These are phyloP conservation scores for Ophiostoma novo-ulmi DNA, from an alignment of 2,329 filamentous ascomycete genomes.

Conservation along the genomic window DNA sequence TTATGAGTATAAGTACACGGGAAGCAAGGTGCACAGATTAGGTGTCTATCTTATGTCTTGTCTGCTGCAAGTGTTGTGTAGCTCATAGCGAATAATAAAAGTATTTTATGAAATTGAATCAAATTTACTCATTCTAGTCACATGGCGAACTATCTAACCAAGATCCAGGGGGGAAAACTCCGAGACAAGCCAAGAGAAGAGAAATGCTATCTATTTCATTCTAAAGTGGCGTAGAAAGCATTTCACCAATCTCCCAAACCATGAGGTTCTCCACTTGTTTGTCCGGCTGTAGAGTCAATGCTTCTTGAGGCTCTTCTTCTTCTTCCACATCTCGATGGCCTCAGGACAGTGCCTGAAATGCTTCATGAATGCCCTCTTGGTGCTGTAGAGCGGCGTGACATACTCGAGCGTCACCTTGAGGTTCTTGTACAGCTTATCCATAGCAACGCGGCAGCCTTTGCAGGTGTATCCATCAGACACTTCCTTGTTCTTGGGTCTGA, in stretches of 20 bases:
- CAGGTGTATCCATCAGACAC: constrained; percentile 14
- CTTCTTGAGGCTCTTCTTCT: too few species aligned
- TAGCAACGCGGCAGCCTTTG: constrained; percentile 3
- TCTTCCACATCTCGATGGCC: constrained; percentile 13
- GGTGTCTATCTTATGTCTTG: background rate
- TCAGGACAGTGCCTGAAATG: constrained; percentile 16
- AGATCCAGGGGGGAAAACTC: too few species aligned
- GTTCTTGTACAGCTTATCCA: background rate
- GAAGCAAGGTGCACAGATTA: background rate
- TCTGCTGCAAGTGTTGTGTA: background rate
- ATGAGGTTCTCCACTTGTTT: background rate
- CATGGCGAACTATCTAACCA: background rate
- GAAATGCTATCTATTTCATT: background rate
- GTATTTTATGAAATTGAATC: background rate
- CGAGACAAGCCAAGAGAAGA: background rate
- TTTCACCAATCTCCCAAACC: background rate
- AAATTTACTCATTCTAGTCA: background rate
- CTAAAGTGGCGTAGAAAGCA: too few species aligned
- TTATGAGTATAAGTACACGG: background rate
- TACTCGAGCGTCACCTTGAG: constrained; percentile 12
- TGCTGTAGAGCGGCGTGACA: constrained; percentile 15
- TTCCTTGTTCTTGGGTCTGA: background rate
- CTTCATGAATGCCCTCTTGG: constrained; percentile 5
- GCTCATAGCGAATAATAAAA: background rate
- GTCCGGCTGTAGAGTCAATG: background rate